Evolutionary conservation across 768 basidiomycete genomes (phyloP).

Genomic region (Favolaschia claudopus): DNA sequence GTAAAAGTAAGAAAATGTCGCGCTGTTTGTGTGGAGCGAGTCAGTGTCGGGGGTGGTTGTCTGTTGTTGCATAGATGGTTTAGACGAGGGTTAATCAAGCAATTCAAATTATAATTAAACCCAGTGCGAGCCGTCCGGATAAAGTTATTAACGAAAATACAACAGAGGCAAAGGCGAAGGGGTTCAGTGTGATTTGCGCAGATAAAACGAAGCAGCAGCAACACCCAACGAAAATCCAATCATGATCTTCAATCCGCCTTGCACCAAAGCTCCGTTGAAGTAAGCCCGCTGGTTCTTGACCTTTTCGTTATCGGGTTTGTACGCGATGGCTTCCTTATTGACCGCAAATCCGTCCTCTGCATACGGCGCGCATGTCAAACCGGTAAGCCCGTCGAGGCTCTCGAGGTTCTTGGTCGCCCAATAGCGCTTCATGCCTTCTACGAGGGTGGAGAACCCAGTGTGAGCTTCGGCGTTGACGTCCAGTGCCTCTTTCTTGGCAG

Average conservation of each 20-base stretch:
- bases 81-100: not conserved
- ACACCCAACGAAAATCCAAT: constrained; percentile 24
- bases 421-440: constrained; percentile 59
- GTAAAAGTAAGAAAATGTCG: constrained; percentile 7
- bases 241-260: not conserved
- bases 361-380: constrained; percentile 42
- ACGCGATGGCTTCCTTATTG: not conserved
- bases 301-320: constrained; percentile 22
- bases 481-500: constrained; percentile 49
- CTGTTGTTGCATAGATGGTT: constrained; percentile 2
- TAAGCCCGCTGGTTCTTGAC: not conserved
- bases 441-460: constrained; percentile 5
- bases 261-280: not conserved
- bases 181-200: not conserved
- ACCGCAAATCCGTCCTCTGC: constrained; percentile 12
- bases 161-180: not conserved
- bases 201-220: constrained; percentile 1
- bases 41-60: constrained; percentile 14
- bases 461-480: constrained; percentile 42
- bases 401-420: constrained; percentile 58
- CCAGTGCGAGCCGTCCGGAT: too few relatives aligned
- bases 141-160: not conserved
- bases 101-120: not conserved
- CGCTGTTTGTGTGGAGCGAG: constrained; percentile 12
- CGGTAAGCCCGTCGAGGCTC: constrained; percentile 68